Percentiles rank a stretch among this genome's conserved stretches.
Conservation (phyloP, 108 stramenopile species). For the Aurantiochytrium sp. region DNA sequence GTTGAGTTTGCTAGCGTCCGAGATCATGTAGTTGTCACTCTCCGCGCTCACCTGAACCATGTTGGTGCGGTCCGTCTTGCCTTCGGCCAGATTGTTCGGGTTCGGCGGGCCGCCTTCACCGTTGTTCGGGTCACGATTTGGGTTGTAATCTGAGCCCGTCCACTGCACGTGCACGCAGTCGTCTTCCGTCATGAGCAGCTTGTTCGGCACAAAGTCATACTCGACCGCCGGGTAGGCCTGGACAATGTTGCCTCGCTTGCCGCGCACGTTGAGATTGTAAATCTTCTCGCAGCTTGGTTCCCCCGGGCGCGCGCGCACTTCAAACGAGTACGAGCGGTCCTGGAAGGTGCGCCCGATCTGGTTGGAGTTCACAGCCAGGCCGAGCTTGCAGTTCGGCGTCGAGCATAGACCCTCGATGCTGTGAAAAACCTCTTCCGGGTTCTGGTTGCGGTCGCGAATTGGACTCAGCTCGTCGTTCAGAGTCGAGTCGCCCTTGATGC, state of each 20-base stretch:
- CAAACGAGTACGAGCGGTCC: constrained; percentile 50
- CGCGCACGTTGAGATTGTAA: constrained; percentile 46
- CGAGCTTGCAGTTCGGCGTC: constrained; percentile 36
- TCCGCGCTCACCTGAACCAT: constrained; percentile 33
- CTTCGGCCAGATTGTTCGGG: constrained; percentile 44
- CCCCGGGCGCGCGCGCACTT: constrained; percentile 18
- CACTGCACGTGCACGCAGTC: constrained; percentile 52
- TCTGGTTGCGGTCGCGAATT: neutral
- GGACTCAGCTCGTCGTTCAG: neutral
- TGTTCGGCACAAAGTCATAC: constrained; percentile 51
- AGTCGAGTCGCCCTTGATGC: neutral
- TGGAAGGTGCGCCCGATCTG: constrained; percentile 55
- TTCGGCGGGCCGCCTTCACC: constrained; percentile 51
- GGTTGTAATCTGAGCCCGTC: constrained; percentile 55
- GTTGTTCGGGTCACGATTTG: constrained; percentile 46
- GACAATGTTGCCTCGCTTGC: constrained; percentile 56
- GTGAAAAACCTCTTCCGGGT: constrained; percentile 33
- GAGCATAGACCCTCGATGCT: constrained; percentile 43
- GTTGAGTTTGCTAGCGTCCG: neutral
- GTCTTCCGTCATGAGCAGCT: neutral
- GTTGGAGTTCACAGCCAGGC: constrained; percentile 46
- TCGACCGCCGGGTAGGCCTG: constrained; percentile 52
- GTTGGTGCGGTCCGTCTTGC: constrained; percentile 47
- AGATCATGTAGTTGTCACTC: constrained; percentile 2
- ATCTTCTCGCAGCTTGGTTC: constrained; percentile 21